Evolutionary conservation across 225 moss, liverwort and hornwort genomes (phyloP).

Genomic region (Marchantia polymorpha): DNA sequence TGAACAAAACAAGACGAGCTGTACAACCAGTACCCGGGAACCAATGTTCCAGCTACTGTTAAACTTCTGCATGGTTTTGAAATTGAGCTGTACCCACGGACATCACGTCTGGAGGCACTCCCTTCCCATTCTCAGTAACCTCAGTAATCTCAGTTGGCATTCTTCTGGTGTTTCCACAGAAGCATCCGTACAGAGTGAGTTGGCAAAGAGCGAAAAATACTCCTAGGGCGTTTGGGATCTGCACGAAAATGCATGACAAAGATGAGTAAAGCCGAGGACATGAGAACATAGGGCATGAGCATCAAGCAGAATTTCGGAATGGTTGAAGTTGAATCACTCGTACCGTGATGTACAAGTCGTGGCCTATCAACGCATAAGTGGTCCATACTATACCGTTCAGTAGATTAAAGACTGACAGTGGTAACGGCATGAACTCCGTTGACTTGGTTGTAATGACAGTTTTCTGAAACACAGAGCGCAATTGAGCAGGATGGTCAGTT

Average conservation of each 20-base stretch:
- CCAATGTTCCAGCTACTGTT: no score
- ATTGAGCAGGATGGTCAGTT: no score
- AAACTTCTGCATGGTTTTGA: no score
- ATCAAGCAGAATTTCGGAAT: neutral
- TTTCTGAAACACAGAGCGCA: neutral
- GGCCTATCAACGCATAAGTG: neutral
- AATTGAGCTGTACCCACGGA: no score
- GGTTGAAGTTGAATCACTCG: neutral
- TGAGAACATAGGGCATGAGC: neutral
- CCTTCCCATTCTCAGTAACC: no score
- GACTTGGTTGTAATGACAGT: neutral
- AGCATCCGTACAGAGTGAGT: neutral
- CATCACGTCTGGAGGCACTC: no score
- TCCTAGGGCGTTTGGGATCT: conserved; percentile 10
- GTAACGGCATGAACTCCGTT: conserved; percentile 1
- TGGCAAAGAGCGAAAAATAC: neutral
- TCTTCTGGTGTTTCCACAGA: neutral
- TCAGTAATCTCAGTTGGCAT: no score
- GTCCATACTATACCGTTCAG: conserved; percentile 9
- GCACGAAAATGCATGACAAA: neutral
- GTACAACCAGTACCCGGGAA: no score
- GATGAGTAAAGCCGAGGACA: neutral
- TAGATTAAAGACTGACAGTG: neutral
- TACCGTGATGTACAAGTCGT: neutral
- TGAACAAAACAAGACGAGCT: no score